Conservation (phyloP, 2,329 filamentous ascomycete species). For the Tolypocladium ovalisporum region DNA sequence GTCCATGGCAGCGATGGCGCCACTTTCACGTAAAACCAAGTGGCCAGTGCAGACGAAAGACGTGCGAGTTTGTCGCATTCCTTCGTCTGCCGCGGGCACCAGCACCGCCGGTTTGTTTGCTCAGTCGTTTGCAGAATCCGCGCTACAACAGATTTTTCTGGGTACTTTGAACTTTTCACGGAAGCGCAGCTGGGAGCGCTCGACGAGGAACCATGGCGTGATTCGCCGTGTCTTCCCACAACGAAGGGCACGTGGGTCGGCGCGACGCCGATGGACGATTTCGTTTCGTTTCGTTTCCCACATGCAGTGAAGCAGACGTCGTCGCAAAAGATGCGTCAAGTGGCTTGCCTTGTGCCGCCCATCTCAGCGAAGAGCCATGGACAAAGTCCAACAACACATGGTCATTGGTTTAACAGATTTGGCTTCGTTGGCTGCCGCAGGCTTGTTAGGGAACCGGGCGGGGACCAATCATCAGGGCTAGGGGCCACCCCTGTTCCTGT, state of each 20-base stretch:
- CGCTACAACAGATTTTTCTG: background rate
- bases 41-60: background rate
- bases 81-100: background rate
- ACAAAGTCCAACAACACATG: background rate
- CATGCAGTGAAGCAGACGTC: background rate
- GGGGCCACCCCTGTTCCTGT: background rate
- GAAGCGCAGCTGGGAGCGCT: background rate
- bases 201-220: background rate
- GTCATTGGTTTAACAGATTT: background rate
- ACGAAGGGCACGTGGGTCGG: background rate
- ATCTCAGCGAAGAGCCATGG: background rate
- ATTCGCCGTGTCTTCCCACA: background rate
- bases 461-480: background rate
- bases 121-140: background rate
- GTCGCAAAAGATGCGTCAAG: constrained; percentile 2
- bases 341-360: background rate
- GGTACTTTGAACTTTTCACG: background rate
- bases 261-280: background rate
- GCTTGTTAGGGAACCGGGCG: background rate
- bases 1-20: background rate
- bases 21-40: background rate
- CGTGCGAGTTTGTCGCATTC: background rate
- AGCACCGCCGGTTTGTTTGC: background rate
- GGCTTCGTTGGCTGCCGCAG: background rate
- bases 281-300: background rate